Evolutionary conservation across 1,139 yeast species (phyloP).

Genomic region (Meyerozyma smithsonii): DNA sequence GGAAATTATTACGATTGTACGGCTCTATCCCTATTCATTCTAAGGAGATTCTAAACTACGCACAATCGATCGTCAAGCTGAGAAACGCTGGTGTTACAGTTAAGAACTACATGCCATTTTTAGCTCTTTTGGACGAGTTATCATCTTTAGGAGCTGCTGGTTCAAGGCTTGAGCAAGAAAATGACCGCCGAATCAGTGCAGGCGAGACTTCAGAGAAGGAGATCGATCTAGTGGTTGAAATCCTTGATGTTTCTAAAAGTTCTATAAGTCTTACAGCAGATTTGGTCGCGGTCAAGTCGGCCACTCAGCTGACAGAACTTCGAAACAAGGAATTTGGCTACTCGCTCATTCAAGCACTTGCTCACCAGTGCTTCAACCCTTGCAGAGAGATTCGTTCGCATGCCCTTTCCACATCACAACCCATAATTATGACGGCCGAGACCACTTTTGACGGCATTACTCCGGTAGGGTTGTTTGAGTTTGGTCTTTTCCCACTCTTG

Average conservation of each 20-base stretch:
- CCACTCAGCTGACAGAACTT: slow-evolving; percentile 22
- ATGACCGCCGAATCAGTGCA: slow-evolving; percentile 28
- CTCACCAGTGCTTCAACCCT: slow-evolving; percentile 86
- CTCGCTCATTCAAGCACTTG: slow-evolving; percentile 71
- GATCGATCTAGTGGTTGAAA: slow-evolving; percentile 39
- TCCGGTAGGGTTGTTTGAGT: slow-evolving; percentile 58
- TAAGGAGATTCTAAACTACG: slow-evolving; percentile 42
- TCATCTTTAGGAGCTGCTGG: slow-evolving; percentile 82
- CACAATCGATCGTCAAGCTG: slow-evolving; percentile 36
- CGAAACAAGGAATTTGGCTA: slow-evolving; percentile 38
- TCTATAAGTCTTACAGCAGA: slow-evolving; percentile 60
- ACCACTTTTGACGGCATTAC: slow-evolving; percentile 28
- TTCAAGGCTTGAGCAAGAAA: slow-evolving; percentile 68
- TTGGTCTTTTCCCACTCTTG: slow-evolving; percentile 71
- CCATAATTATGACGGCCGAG: slow-evolving; percentile 20
- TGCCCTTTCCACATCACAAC: slow-evolving; percentile 56
- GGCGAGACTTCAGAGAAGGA: slow-evolving; percentile 39
- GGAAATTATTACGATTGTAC: slow-evolving; percentile 57
- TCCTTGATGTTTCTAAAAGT: slow-evolving; percentile 44
- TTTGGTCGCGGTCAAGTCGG: slow-evolving; percentile 24
- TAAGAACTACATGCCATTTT: slow-evolving; percentile 54
- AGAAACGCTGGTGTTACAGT: slow-evolving; percentile 24
- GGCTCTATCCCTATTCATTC: slow-evolving; percentile 56
- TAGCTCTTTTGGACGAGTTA: slow-evolving; percentile 74
- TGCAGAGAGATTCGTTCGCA: slow-evolving; percentile 68